These are phyloP conservation scores for Metschnikowia santaceciliae DNA, from an alignment of 805 yeast species.

Conservation along the genomic window DNA sequence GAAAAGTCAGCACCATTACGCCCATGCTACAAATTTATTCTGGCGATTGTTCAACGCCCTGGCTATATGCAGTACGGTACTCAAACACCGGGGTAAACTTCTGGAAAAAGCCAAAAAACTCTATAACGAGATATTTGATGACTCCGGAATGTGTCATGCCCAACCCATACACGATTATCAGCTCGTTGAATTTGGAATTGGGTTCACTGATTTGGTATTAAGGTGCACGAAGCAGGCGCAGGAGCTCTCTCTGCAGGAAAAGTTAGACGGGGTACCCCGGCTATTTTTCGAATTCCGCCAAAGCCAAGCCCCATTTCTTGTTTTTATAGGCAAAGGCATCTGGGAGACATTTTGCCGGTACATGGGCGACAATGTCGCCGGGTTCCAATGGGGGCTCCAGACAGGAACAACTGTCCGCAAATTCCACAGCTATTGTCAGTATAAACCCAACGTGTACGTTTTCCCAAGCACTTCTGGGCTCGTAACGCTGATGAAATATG, in stretches of 20 bases:
- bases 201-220: constrained; percentile 68
- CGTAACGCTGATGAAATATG: constrained; percentile 47
- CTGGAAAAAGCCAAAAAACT: constrained; percentile 6
- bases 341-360: constrained; percentile 57
- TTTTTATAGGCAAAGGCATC: constrained; percentile 70
- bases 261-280: constrained; percentile 50
- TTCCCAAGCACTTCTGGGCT: constrained; percentile 74
- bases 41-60: constrained; percentile 62
- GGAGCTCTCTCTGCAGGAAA: constrained; percentile 51
- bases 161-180: constrained; percentile 38
- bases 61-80: constrained; percentile 31
- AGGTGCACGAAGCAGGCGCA: constrained; percentile 59
- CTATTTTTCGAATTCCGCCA: constrained; percentile 43
- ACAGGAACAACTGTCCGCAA: constrained; percentile 1
- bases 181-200: constrained; percentile 45
- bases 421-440: constrained; percentile 14
- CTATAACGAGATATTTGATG: constrained; percentile 10
- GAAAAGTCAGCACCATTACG: constrained; percentile 61
- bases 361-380: constrained; percentile 21
- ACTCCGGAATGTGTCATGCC: constrained; percentile 8
- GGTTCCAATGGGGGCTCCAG: constrained; percentile 54
- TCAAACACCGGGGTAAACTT: constrained; percentile 4
- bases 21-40: constrained; percentile 63
- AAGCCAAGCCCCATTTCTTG: constrained; percentile 41
- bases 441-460: constrained; percentile 43